Evolutionary conservation across 345 rosid genomes (phyloP), one percentile per base, ranked within the genome.

Genomic region (Camelina laxa): DNA sequence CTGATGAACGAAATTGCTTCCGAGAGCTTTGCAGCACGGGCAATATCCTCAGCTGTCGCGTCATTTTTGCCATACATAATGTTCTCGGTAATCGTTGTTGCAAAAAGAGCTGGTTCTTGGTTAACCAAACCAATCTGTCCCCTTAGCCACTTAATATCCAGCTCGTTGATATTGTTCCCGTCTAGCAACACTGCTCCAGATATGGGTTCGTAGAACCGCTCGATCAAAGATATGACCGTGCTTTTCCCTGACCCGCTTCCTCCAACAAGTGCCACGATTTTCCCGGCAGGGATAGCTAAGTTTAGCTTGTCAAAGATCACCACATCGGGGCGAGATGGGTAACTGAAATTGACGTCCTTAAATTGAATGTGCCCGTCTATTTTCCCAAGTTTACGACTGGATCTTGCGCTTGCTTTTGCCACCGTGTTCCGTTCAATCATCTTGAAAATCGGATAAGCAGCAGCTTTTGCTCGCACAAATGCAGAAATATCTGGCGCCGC

Each of bases 241-340:
- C 99, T 95, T 85, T 92, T 95, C 36, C 99, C 97, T 1, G 96
- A 92, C 14, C 99, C 99, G 56, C 99, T 95, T 78, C 92, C 93
- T 21, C 99, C 99, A 15, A 95, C 99, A 38, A 95, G 91, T 22
- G 99, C 99, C 56, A 90, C 88, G 33, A 95, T 77, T 83, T 92
- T 92, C 11, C 99, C 99, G 0, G 90, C 73, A 41, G 92, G 92
- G 20, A 95, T 83, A n/a, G 76, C 70, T 6, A 95, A 84, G 72
- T 76, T 45, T 57, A 95, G 70, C 77, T 79, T 83, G 48, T 87
- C 60, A 68, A 92, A 95, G 68, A 95, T 90, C 9, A 65, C 69
- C 22, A 86, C 89, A 47, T 90, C 91, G 1, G 87, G 97, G 7
- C 99, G 96, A 51, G 99, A 91, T 1, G 99, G 97, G 77, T 95